A percentile compares a stretch with the other conserved stretches of the same genome.
phyloP scores from a whole-genome alignment of 2,329 filamentous ascomycete genomes.

The Aspergillus felis region DNA sequence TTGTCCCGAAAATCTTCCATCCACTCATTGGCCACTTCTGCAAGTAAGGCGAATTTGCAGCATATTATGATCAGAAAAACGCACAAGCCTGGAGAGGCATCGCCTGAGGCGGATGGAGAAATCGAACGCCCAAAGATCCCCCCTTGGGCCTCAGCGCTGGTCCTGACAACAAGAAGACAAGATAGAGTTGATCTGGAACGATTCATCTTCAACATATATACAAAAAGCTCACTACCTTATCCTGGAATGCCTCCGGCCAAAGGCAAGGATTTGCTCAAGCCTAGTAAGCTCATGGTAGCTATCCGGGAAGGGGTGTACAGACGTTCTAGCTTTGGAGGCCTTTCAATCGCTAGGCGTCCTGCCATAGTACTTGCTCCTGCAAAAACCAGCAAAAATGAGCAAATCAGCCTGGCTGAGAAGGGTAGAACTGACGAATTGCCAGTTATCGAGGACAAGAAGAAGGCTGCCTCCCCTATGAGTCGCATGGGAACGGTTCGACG shows the following conservation, averaged over 20 bases:
- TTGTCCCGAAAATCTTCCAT: constrained; percentile 62
- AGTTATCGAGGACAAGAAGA: constrained; percentile 5
- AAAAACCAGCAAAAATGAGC: not conserved
- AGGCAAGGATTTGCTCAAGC: constrained; percentile 66
- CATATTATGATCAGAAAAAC: constrained; percentile 89
- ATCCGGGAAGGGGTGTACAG: constrained; percentile 71
- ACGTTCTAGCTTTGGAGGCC: constrained; percentile 57
- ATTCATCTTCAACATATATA: constrained; percentile 76
- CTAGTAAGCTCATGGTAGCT: constrained; percentile 82
- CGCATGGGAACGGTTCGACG: constrained; percentile 3
- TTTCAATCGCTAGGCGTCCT: constrained; percentile 1
- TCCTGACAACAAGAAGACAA: constrained; percentile 68
- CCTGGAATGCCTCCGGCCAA: constrained; percentile 70
- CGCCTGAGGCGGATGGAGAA: constrained; percentile 43
- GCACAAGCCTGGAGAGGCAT: constrained; percentile 52
- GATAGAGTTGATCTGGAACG: constrained; percentile 76
- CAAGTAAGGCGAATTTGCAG: constrained; percentile 62
- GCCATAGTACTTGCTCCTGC: not conserved
- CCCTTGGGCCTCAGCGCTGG: constrained; percentile 64
- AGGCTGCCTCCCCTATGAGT: not conserved
- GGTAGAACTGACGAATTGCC: not conserved
- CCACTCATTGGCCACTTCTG: constrained; percentile 71
- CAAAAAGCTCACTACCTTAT: constrained; percentile 72
- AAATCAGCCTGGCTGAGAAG: not conserved
- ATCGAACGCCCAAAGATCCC: constrained; percentile 78